Conservation (phyloP, 2,329 filamentous ascomycete genomes). For the Capronia coronata region DNA sequence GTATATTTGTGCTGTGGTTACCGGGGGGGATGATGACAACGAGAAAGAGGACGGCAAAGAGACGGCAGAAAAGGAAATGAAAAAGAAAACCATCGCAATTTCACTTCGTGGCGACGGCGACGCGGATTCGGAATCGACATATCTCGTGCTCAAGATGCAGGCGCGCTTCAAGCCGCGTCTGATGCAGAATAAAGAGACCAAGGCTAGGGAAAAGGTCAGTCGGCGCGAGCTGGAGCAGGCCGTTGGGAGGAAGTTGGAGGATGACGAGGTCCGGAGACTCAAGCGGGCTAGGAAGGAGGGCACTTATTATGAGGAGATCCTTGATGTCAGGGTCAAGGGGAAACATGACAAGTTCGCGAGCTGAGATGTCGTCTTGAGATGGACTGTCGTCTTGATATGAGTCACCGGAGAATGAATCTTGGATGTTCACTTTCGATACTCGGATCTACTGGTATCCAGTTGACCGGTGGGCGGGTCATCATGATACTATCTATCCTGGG, state of each 20-base stretch:
- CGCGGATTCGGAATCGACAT: slow-evolving; percentile 6
- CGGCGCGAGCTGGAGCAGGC: slow-evolving; percentile 76
- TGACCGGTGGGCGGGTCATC: too few species aligned
- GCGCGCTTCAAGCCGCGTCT: slow-evolving; percentile 83
- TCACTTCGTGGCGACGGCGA: slow-evolving; percentile 27
- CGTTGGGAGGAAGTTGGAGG: slow-evolving; percentile 67
- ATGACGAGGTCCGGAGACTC: slow-evolving; percentile 77
- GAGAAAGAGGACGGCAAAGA: neutral
- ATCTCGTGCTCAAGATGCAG: slow-evolving; percentile 73
- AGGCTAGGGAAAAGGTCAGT: slow-evolving; percentile 76
- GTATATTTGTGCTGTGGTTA: slow-evolving; percentile 9
- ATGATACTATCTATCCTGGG: too few species aligned
- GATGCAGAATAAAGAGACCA: slow-evolving; percentile 73
- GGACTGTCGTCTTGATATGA: too few species aligned
- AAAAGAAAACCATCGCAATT: slow-evolving; percentile 21
- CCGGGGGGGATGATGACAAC: neutral
- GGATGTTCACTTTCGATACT: too few species aligned
- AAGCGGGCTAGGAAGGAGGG: slow-evolving; percentile 80
- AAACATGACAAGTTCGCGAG: slow-evolving; percentile 79
- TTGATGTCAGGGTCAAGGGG: slow-evolving; percentile 82
- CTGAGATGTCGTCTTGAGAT: neutral
- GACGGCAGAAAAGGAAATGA: too few species aligned
- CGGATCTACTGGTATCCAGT: too few species aligned
- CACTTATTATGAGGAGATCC: slow-evolving; percentile 77
- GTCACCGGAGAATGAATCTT: too few species aligned